Percentiles rank a stretch among this genome's conserved stretches.
phyloP scores from a whole-genome alignment of 106 monocot genomes.

The Allium sativum region DNA sequence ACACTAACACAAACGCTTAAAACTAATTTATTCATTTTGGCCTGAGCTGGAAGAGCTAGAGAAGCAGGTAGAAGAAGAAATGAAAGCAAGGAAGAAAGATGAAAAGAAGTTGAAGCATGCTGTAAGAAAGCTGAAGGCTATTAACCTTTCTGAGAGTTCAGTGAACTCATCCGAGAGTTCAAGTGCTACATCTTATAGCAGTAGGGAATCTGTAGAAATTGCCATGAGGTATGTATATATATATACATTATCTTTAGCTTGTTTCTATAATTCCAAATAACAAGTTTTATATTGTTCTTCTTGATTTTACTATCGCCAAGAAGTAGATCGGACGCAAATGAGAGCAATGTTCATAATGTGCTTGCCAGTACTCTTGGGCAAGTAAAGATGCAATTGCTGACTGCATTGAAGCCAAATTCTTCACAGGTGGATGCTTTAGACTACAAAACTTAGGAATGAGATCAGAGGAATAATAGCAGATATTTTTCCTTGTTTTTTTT shows the following conservation, averaged over 20 bases:
- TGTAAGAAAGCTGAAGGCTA: constrained; percentile 63
- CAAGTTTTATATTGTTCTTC: not conserved
- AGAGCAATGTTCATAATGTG: constrained; percentile 17
- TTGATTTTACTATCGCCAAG: not conserved
- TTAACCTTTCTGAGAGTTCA: constrained; percentile 31
- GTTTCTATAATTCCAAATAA: not conserved
- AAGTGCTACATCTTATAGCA: constrained; percentile 35
- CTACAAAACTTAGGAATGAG: too few relatives aligned
- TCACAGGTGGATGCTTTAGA: not conserved
- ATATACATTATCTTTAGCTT: not conserved
- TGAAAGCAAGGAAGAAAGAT: constrained; percentile 55
- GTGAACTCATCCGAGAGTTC: constrained; percentile 24
- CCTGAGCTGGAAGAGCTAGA: constrained; percentile 77
- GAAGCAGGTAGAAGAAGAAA: constrained; percentile 46
- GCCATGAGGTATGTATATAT: too few relatives aligned
- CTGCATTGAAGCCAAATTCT: constrained; percentile 20
- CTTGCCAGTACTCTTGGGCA: constrained; percentile 35
- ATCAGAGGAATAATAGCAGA: too few relatives aligned
- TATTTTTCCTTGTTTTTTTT: too few relatives aligned
- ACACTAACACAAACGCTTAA: too few relatives aligned
- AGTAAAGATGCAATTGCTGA: constrained; percentile 35
- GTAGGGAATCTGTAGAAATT: constrained; percentile 2
- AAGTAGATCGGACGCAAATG: constrained; percentile 1
- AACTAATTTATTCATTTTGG: too few relatives aligned
- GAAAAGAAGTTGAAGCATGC: constrained; percentile 58